These are phyloP conservation scores for Ophiocordyceps unilateralis DNA, from an alignment of 2,329 filamentous ascomycete species.

Conservation along the genomic window DNA sequence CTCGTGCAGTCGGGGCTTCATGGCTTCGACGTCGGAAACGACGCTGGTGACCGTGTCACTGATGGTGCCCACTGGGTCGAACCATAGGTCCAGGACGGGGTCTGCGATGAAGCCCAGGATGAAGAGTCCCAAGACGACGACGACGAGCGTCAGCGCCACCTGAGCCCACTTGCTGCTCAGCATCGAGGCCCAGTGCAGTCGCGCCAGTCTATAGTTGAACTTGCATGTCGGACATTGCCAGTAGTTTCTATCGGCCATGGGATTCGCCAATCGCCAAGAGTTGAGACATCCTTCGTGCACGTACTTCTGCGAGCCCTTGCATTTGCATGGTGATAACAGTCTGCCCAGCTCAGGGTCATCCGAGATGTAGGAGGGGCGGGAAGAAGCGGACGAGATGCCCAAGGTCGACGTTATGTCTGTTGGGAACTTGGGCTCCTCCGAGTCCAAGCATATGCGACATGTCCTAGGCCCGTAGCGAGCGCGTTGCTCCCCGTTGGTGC, in stretches of 20 bases:
- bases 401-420: constrained; percentile 13
- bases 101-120: constrained; percentile 81
- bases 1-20: constrained; percentile 22
- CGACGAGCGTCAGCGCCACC: constrained; percentile 49
- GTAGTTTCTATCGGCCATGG: constrained; percentile 48
- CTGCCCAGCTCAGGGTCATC: constrained; percentile 58
- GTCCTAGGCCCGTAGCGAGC: constrained; percentile 50
- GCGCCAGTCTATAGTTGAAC: constrained; percentile 64
- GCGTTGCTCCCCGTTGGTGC: constrained; percentile 5
- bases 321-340: constrained; percentile 77
- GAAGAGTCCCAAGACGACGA: constrained; percentile 61
- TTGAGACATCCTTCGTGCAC: constrained; percentile 85
- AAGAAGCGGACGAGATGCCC: constrained; percentile 14
- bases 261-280: constrained; percentile 63
- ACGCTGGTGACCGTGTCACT: constrained; percentile 30
- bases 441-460: constrained; percentile 82
- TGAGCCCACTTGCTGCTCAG: constrained; percentile 51
- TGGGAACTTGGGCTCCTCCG: constrained; percentile 31
- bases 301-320: constrained; percentile 83
- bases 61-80: constrained; percentile 56
- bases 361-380: constrained; percentile 44
- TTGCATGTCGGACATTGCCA: constrained; percentile 80
- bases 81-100: constrained; percentile 75
- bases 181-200: constrained; percentile 58
- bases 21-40: constrained; percentile 22